phyloP scores from a whole-genome alignment of 2,329 filamentous ascomycete genomes.

The Coniochaeta ligniaria region DNA sequence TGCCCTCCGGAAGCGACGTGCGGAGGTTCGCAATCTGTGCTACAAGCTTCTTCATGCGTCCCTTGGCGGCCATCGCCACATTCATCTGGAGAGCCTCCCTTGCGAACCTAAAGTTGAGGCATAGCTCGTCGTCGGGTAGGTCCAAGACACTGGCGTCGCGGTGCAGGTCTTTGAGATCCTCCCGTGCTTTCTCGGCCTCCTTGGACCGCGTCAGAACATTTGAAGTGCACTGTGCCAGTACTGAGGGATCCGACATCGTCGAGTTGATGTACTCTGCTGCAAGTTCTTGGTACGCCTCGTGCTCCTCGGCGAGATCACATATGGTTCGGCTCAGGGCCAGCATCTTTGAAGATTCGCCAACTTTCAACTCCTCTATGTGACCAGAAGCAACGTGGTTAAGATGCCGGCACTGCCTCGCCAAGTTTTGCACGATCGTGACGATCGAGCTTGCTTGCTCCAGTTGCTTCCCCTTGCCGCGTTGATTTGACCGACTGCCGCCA shows the following conservation, averaged over 20 bases:
- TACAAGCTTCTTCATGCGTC: constrained; percentile 40
- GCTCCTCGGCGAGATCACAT: constrained; percentile 15
- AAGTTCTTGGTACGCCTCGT: not conserved
- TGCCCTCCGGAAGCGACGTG: constrained; percentile 39
- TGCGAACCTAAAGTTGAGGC: constrained; percentile 17
- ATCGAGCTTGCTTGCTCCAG: constrained; percentile 18
- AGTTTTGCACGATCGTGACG: constrained; percentile 15
- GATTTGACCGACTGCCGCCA: not conserved
- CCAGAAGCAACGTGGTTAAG: constrained; percentile 18
- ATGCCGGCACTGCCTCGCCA: constrained; percentile 22
- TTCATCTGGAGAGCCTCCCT: constrained; percentile 7
- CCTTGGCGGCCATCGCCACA: constrained; percentile 12
- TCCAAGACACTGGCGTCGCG: constrained; percentile 24
- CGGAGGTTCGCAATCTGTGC: constrained; percentile 36
- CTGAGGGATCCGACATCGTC: not conserved
- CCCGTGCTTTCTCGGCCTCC: constrained; percentile 2
- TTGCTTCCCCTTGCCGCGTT: not conserved
- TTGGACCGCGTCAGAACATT: not conserved
- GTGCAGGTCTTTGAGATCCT: constrained; percentile 21
- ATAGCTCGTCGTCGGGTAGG: constrained; percentile 26
- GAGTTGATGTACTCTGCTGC: constrained; percentile 1
- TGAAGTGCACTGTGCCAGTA: not conserved
- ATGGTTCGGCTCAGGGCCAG: constrained; percentile 25
- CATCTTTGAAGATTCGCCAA: constrained; percentile 17
- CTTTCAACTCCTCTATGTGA: constrained; percentile 13